A percentile compares a stretch with the other conserved stretches of the same genome.
Evolutionary conservation across 2,329 filamentous ascomycete genomes (phyloP).

Genomic region (Nothophoma quercina): DNA sequence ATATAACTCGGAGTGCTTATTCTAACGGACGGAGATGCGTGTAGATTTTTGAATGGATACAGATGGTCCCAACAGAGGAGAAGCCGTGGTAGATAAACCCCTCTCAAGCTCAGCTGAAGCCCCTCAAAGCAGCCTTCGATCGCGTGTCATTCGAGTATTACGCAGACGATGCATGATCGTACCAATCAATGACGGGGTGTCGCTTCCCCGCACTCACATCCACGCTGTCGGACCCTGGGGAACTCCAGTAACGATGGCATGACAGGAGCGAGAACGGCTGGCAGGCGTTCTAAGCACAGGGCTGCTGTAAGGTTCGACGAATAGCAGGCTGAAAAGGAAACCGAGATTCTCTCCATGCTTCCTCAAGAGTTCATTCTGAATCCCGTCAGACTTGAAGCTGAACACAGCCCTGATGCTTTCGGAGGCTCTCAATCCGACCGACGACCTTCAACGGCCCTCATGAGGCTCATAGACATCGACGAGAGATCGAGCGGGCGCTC

Average conservation of each 20-base stretch:
- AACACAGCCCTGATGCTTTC: neutral
- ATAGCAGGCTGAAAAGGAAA: slow-evolving; percentile 10
- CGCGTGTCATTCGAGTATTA: slow-evolving; percentile 42
- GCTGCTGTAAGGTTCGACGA: slow-evolving; percentile 10
- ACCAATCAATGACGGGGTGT: slow-evolving; percentile 40
- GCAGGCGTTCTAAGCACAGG: slow-evolving; percentile 6
- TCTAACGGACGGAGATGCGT: neutral
- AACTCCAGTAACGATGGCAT: slow-evolving; percentile 31
- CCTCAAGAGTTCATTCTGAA: neutral
- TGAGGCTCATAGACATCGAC: slow-evolving; percentile 17
- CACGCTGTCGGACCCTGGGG: slow-evolving; percentile 35
- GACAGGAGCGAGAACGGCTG: slow-evolving; percentile 9
- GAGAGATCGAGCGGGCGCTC: slow-evolving; percentile 6
- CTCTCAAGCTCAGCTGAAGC: slow-evolving; percentile 24
- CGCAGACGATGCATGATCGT: slow-evolving; percentile 42
- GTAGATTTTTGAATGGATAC: neutral
- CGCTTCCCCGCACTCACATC: slow-evolving; percentile 43
- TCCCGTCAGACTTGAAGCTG: neutral
- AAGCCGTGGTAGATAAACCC: slow-evolving; percentile 24
- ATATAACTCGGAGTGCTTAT: neutral
- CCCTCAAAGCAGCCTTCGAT: slow-evolving; percentile 22
- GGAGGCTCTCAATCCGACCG: neutral
- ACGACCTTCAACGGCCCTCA: neutral
- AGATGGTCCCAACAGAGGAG: neutral
- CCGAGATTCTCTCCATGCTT: neutral